Percentiles rank a stretch among this genome's conserved stretches.
Evolutionary conservation across 1,139 yeast genomes (phyloP).

Genomic region (Saccharomyces pastorianus): DNA sequence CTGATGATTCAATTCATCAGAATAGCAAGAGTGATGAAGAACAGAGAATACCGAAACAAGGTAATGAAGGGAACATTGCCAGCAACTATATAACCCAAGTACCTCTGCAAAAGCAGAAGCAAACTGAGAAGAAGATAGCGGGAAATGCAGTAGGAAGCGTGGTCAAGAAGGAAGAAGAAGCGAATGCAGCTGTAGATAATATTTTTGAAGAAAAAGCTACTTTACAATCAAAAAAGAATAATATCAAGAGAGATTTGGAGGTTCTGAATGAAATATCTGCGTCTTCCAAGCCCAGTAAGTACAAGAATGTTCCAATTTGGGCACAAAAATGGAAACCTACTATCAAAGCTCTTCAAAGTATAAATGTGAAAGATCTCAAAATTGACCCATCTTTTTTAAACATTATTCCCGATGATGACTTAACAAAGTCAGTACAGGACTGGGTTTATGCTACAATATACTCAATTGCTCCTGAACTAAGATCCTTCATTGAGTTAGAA

Average conservation of each 20-base stretch:
- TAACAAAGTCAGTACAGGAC: conserved; percentile 73
- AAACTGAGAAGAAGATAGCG: not conserved
- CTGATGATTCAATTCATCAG: not conserved
- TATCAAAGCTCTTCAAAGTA: conserved; percentile 28
- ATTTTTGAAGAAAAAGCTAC: conserved; percentile 29
- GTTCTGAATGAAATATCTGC: conserved; percentile 28
- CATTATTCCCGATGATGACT: conserved; percentile 71
- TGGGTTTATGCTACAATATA: conserved; percentile 81
- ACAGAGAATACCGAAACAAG: not conserved
- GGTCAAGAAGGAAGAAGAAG: conserved; percentile 3
- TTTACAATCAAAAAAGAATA: conserved; percentile 26
- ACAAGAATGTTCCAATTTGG: conserved; percentile 69
- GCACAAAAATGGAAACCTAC: conserved; percentile 66
- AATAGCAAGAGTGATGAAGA: not conserved
- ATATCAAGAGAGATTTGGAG: conserved; percentile 28
- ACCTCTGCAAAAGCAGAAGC: conserved; percentile 1
- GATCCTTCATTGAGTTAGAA: conserved; percentile 68
- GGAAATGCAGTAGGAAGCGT: not conserved
- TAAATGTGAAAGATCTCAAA: conserved; percentile 27
- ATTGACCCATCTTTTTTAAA: conserved; percentile 51
- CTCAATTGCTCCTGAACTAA: conserved; percentile 51
- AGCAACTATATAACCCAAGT: not conserved
- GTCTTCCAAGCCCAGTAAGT: conserved; percentile 51
- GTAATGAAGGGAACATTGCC: not conserved
- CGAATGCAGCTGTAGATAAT: conserved; percentile 14